Percentiles rank a stretch among this genome's conserved stretches.
Evolutionary conservation across 495 filamentous ascomycete species (phyloP).

Genomic region (Penicillium parvum): DNA sequence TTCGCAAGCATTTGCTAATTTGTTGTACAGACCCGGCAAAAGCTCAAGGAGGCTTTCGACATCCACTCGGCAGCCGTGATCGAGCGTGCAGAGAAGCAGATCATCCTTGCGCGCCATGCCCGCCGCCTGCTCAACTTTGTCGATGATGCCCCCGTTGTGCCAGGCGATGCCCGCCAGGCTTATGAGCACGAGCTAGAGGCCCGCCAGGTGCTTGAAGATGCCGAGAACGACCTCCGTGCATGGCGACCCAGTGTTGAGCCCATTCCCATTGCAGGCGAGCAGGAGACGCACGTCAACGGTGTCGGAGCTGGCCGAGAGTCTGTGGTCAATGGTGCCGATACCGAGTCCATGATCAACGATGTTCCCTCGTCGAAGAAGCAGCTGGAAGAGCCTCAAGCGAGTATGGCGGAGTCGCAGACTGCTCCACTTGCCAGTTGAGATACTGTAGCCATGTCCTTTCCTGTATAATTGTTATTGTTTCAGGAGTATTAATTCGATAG

Average conservation of each 20-base stretch:
- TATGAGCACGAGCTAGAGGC: slow-evolving; percentile 64
- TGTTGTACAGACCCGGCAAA: slow-evolving; percentile 69
- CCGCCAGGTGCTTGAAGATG: slow-evolving; percentile 83
- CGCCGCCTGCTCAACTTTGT: slow-evolving; percentile 78
- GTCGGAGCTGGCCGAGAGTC: slow-evolving; percentile 1
- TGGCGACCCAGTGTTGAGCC: slow-evolving; percentile 50
- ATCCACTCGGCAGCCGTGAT: slow-evolving; percentile 81
- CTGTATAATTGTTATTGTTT: slow-evolving; percentile 5
- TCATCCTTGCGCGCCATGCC: slow-evolving; percentile 84
- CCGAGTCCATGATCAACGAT: slow-evolving; percentile 5
- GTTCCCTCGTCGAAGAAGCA: slow-evolving; percentile 9
- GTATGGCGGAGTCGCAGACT: not conserved
- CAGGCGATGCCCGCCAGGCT: slow-evolving; percentile 66
- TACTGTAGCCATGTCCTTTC: slow-evolving; percentile 8
- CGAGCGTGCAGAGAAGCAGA: slow-evolving; percentile 94
- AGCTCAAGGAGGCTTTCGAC: slow-evolving; percentile 90
- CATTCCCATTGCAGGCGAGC: slow-evolving; percentile 2
- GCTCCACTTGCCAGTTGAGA: slow-evolving; percentile 1
- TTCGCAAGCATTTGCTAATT: slow-evolving; percentile 3
- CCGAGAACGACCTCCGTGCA: slow-evolving; percentile 76
- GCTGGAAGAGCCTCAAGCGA: slow-evolving; percentile 5
- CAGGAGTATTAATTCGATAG: too few species aligned
- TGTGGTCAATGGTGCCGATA: not conserved
- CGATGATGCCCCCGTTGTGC: slow-evolving; percentile 88
- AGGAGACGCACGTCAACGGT: slow-evolving; percentile 1